A percentile compares a stretch with the other conserved stretches of the same genome.
Conservation (phyloP, 768 basidiomycete species). For the Trametes maxima region DNA sequence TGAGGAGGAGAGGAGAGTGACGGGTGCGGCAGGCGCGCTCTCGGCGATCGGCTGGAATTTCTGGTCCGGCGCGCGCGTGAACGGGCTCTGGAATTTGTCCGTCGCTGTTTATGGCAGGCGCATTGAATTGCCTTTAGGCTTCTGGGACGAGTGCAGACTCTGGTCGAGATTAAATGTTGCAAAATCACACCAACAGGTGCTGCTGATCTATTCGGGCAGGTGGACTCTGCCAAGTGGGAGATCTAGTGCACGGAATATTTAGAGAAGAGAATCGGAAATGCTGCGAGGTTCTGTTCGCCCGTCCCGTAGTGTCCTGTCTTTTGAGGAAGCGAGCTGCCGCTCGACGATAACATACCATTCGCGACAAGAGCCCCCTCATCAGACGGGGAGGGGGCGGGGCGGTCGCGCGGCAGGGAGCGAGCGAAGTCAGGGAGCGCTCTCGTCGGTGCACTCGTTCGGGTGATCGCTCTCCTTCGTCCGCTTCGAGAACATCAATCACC, state of each 20-base stretch:
- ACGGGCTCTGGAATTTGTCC: not conserved
- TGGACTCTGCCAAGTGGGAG: too few relatives aligned
- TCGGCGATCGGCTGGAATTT: not conserved
- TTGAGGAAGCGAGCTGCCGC: not conserved
- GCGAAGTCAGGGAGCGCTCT: not conserved
- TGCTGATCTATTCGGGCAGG: too few relatives aligned
- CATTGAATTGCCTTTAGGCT: constrained; percentile 8
- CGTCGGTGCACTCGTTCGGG: too few relatives aligned
- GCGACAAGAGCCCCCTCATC: too few relatives aligned
- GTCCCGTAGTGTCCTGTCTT: not conserved
- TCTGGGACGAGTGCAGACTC: not conserved
- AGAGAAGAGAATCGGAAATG: not conserved
- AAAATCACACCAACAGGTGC: too few relatives aligned
- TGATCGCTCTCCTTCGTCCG: constrained; percentile 14
- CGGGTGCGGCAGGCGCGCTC: not conserved
- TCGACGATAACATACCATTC: too few relatives aligned
- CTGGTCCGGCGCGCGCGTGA: constrained; percentile 1
- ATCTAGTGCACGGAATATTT: too few relatives aligned
- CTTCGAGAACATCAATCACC: constrained; percentile 22
- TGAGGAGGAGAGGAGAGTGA: not conserved
- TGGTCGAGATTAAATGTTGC: too few relatives aligned
- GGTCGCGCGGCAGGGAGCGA: not conserved
- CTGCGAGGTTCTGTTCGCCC: not conserved
- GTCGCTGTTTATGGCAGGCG: not conserved
- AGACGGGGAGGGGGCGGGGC: not conserved